phyloP scores from a whole-genome alignment of 1,284 basidiomycete genomes.

The Malassezia slooffiae region DNA sequence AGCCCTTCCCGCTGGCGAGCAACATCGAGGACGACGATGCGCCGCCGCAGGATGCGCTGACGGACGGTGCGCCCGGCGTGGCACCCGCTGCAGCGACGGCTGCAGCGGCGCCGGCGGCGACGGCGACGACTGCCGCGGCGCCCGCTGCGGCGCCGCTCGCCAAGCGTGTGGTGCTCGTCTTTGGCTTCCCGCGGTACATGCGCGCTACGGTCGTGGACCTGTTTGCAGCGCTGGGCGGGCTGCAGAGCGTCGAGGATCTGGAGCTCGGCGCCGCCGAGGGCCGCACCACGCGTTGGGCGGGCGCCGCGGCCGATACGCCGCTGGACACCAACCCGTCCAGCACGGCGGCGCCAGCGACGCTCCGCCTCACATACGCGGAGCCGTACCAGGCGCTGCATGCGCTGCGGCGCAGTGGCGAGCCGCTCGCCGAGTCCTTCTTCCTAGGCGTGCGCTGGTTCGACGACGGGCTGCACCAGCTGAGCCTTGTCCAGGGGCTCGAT shows the following conservation, averaged over 20 bases:
- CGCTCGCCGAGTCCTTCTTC: conserved; percentile 26
- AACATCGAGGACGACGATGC: conserved; percentile 16
- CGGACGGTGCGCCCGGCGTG: not conserved
- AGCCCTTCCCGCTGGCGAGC: not conserved
- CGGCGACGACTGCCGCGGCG: not conserved
- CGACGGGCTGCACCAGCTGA: conserved; percentile 29
- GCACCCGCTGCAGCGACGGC: not conserved
- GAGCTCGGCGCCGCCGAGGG: conserved; percentile 20
- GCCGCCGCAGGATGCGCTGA: conserved; percentile 11
- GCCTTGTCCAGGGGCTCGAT: conserved; percentile 25
- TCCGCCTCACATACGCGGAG: conserved; percentile 22
- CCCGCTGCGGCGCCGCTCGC: conserved; percentile 11
- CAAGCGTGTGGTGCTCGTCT: conserved; percentile 28
- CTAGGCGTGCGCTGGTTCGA: conserved; percentile 35
- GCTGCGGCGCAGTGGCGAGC: conserved; percentile 25
- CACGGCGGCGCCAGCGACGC: conserved; percentile 16
- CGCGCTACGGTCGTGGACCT: conserved; percentile 25
- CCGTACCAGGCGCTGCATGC: conserved; percentile 31
- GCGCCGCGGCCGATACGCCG: not conserved
- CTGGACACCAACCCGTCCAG: no score
- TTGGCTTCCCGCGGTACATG: conserved; percentile 27
- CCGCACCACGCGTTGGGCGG: conserved; percentile 10
- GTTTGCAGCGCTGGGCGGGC: conserved; percentile 23
- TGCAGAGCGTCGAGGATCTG: conserved; percentile 25
- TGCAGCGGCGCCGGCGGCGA: not conserved